Base-by-base conservation (phyloP, 345 rosid species). In the Rhodomyrtus tomentosa region DNA sequence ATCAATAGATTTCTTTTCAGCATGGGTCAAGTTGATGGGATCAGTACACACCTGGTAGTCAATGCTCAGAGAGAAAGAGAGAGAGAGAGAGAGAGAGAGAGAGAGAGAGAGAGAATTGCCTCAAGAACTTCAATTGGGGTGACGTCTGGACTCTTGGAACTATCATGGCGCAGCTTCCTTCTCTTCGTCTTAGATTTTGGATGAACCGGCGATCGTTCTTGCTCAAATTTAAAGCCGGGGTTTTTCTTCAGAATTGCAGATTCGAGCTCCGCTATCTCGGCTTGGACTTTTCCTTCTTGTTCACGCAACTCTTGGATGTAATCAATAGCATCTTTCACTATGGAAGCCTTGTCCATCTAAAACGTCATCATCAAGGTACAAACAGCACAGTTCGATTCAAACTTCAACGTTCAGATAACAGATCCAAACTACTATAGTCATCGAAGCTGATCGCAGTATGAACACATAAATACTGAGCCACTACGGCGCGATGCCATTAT, bases 311-410 rank as follows among this genome's bases (percentile, higher is more conserved):
- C 95, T 87, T 95, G 91, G 81, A 96, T 95, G 87, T 96, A 95
- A 80, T 91, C 92, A 20, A 96, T 96, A 4, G 99, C 99, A 50
- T 96, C 99, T 87, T 93, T 96, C 82, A 96, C 90, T 82, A 96
- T 95, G 9, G 99, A 96, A 27, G 98, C 99, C 90, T 94, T 96
- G 82, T 96, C 98, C 99, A 96, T 95, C 99, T 96, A 40, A 68
- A 68, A 36, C 7, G 24, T 10, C 45, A 68, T 68, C 25, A 18
- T 68, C 76, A 36, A 68, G 79, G 45, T 21, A 68, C 79, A 68
- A 18, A 68, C 6, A 8, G 45, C 79, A 68, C 45, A 18, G 79
- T 18, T 20, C 3, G 45, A 68, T 16, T 68, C 76, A 68, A 68
- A 68, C 76, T 32, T 68, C 76, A 68, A 68, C 45, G 45, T 68